phyloP scores from a whole-genome alignment of 2,329 filamentous ascomycete genomes.

The Xylaria sp. region DNA sequence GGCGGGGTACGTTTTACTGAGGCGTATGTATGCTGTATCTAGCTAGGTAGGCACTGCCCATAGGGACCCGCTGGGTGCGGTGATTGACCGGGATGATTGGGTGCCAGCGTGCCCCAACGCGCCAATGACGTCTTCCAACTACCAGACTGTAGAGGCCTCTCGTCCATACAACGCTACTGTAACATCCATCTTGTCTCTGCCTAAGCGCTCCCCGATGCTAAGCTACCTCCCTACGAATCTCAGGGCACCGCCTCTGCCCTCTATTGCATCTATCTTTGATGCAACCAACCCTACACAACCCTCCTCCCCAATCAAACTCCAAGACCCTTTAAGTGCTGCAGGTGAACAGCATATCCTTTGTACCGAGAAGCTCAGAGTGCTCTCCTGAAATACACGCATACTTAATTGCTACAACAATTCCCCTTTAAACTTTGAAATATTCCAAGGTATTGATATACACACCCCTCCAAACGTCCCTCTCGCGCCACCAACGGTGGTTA shows the following conservation, averaged over 20 bases:
- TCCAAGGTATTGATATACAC: not conserved
- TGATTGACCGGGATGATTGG: not conserved
- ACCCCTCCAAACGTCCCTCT: constrained; percentile 1
- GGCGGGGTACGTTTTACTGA: too few species aligned
- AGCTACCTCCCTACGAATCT: constrained; percentile 3
- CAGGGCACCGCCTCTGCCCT: not conserved
- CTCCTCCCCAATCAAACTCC: not conserved
- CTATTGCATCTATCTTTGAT: not conserved
- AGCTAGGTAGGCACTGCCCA: too few species aligned
- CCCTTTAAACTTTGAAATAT: not conserved
- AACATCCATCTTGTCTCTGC: not conserved
- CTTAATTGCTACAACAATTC: not conserved
- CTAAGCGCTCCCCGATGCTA: constrained; percentile 23
- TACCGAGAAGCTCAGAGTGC: not conserved
- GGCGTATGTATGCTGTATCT: too few species aligned
- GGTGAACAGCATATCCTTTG: constrained; percentile 12
- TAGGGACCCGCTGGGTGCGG: too few species aligned
- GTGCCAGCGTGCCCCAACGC: constrained; percentile 12
- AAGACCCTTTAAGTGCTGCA: constrained; percentile 13
- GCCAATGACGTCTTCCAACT: constrained; percentile 47
- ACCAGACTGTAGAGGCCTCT: constrained; percentile 43
- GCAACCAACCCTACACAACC: constrained; percentile 8
- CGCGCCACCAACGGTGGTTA: not conserved
- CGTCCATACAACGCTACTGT: constrained; percentile 15
- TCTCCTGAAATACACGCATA: not conserved